Percentiles rank a stretch among this genome's conserved stretches.
These are phyloP conservation scores for Alternaria conjuncta DNA, from an alignment of 2,329 filamentous ascomycete species.

Conservation along the genomic window DNA sequence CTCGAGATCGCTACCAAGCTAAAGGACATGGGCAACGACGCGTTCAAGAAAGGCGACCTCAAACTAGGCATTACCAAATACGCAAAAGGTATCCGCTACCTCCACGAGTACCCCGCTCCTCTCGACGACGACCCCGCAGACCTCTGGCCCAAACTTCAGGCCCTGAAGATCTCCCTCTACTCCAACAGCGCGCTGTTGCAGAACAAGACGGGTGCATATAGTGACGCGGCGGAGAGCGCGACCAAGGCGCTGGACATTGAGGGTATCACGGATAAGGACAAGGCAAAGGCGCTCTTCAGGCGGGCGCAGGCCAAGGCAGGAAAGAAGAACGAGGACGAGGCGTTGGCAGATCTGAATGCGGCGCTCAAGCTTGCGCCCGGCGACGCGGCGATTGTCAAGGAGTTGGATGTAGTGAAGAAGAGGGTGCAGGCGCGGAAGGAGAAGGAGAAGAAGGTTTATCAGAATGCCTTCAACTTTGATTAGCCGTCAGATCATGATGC, in stretches of 20 bases:
- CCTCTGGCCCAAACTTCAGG: slow-evolving; percentile 69
- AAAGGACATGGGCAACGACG: slow-evolving; percentile 91
- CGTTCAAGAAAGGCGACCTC: slow-evolving; percentile 81
- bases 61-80: slow-evolving; percentile 84
- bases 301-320: slow-evolving; percentile 77
- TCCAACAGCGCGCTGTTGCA: slow-evolving; percentile 87
- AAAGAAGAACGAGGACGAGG: slow-evolving; percentile 84
- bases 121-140: slow-evolving; percentile 73
- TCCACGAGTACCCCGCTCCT: slow-evolving; percentile 80
- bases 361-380: slow-evolving; percentile 62
- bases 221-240: slow-evolving; percentile 73
- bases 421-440: slow-evolving; percentile 73
- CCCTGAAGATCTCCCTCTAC: slow-evolving; percentile 84
- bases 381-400: slow-evolving; percentile 76
- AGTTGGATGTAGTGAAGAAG: slow-evolving; percentile 80
- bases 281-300: slow-evolving; percentile 88
- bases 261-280: slow-evolving; percentile 72
- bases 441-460: slow-evolving; percentile 91
- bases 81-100: slow-evolving; percentile 87
- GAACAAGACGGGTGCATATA: slow-evolving; percentile 77
- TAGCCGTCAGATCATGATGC: background rate
- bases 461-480: slow-evolving; percentile 77
- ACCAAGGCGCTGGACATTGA: slow-evolving; percentile 73
- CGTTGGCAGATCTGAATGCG: slow-evolving; percentile 56
- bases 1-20: slow-evolving; percentile 81